Evolutionary conservation across 2,329 filamentous ascomycete genomes (phyloP), one percentile per base, ranked within the genome.

Genomic region (Calonectria multiphialidica): DNA sequence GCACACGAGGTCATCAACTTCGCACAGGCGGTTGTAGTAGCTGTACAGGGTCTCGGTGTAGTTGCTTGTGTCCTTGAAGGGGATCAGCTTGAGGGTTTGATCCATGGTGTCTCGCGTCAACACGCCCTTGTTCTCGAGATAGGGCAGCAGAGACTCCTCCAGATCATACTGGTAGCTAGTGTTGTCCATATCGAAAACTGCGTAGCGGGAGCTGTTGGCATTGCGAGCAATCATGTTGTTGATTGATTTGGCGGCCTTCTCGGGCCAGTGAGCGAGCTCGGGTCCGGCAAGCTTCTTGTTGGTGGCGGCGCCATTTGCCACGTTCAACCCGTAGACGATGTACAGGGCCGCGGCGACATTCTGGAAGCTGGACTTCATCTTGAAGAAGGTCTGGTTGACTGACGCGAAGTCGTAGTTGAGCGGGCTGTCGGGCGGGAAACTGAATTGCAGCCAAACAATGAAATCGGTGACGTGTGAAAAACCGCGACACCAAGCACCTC

Each of bases 161-260:
- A 87, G 74, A 64, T 87, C 85, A 63, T 79, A 85, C 61, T 80
- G 81, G 44, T 83, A 87, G 73, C 82, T 83, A 3, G 85, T 87
- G 77, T 87, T 86, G 80, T 87, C 85, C 85, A 86, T 86, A 78
- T 87, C 84, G 55, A 86, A 86, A 28, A 83, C 80, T 15, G 84
- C 84, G 53, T 84, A 86, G 64, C 80, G 80, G 28, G 82, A 82
- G 55, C 79, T 74, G 78, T 85, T 78, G 25, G 83, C 83, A 67
- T 86, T 85, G 65, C 76, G 76, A 1, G 77, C 75, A 66, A 86
- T 85, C 84, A 86, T 84, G 40, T 74, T 75, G 68, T 83, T 78
- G 59, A 86, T 79, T 3, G 80, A 77, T 28, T 76, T 76, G 5
- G 84, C 84, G 0, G 84, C 84, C 8, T 77, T 73, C 6, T 74